These are phyloP conservation scores for Diplodia scrobiculata DNA, from an alignment of 2,329 filamentous ascomycete genomes.

Conservation along the genomic window DNA sequence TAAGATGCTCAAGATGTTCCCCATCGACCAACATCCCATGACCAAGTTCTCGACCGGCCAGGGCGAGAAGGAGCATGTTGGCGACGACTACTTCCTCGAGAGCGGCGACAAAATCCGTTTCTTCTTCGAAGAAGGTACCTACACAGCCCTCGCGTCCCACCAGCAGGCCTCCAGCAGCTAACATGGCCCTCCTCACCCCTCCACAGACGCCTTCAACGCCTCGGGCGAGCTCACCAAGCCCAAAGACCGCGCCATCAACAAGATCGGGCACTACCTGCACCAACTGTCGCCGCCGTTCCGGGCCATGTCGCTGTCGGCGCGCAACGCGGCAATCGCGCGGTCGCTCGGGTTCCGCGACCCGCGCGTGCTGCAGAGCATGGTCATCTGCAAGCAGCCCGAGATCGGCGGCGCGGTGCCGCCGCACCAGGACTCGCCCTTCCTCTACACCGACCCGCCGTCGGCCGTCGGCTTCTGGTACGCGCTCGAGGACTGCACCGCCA, in stretches of 20 bases:
- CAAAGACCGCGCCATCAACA: constrained; percentile 82
- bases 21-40: constrained; percentile 82
- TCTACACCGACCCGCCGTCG: constrained; percentile 85
- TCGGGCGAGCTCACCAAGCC: constrained; percentile 70
- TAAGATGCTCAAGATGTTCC: constrained; percentile 71
- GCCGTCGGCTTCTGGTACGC: constrained; percentile 98
- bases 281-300: constrained; percentile 53
- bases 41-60: constrained; percentile 90
- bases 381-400: constrained; percentile 97
- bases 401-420: constrained; percentile 89
- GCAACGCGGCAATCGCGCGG: constrained; percentile 66
- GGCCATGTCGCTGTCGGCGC: constrained; percentile 54
- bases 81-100: constrained; percentile 89
- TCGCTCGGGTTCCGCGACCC: constrained; percentile 76
- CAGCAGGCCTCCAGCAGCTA: constrained; percentile 1
- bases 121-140: constrained; percentile 81
- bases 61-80: constrained; percentile 69
- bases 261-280: constrained; percentile 57
- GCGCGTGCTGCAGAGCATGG: constrained; percentile 85
- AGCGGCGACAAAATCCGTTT: constrained; percentile 92
- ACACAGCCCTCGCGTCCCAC: not conserved
- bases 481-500: constrained; percentile 81
- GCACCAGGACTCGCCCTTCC: constrained; percentile 89
- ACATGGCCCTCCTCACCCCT: not conserved
- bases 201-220: constrained; percentile 70